Base-by-base conservation (phyloP, 352 stramenopile genomes). In the Phytophthora meadii region DNA sequence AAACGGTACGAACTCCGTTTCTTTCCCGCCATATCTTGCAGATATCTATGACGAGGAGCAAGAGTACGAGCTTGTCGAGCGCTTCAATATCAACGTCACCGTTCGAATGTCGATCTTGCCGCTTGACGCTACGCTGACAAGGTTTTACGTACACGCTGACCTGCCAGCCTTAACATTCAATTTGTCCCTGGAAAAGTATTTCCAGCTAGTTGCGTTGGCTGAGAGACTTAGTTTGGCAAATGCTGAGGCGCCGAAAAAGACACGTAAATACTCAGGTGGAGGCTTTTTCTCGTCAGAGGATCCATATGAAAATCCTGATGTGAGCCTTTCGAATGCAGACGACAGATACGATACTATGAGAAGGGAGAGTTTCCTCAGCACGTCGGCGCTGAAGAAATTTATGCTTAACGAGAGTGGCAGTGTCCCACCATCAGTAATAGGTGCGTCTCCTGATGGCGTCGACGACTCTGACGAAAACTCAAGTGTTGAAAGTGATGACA, bases 81-180 rank as follows among this genome's bases (percentile, higher is more conserved):
- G 84, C 8, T 95, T 96, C 66, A 93, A 86, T 62, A 94, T 96
- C 58, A 95, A 94, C 64, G 79, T 95, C 30, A 94, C 80, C 2
- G 57, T 96, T 54, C 79, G 88, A 39, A 96, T 83, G 30, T 96
- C 89, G 19, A 88, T 94, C 37, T 74, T 96, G 22, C 87, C 89
- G 15, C 76, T 94, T 24, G 89, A 96, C 53, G 86, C 87, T 14
- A 95, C 87, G 9, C 64, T 96, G 34, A 94, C 88, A 15, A 72
- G 87, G 19, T 75, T 95, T 36, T 96, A 95, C 57, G 59, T 96
- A 10, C 84, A 96, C 47, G 86, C 85, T 8, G 89, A 96, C 57
- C 61, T 96, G 3, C 88, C 89, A 36, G 87, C 82, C 11, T 57
- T 96, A 70, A 92, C 80, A 5, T 89, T 95, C 52, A 94, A 95